Evolutionary conservation across 139 green algal genomes (phyloP), one percentile per base, ranked within the genome.

Genomic region (Picochlorum sp.): DNA sequence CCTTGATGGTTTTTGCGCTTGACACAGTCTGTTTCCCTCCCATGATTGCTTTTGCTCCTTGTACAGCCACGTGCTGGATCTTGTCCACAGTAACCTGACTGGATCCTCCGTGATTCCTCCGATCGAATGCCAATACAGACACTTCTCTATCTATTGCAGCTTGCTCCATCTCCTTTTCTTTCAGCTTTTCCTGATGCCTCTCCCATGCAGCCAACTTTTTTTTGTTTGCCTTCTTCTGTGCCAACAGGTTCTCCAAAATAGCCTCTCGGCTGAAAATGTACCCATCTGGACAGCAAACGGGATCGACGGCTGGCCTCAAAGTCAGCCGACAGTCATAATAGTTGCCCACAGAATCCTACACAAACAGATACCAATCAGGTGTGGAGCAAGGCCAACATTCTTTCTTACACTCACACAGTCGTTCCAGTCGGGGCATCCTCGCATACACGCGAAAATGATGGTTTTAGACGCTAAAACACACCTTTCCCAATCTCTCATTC

Each of bases 311-410:
- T 18, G 82, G 77, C 54, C 81, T 74, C 11, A 96, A 70, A 0
- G 89, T 93, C 1, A 96, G 62, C 38, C 81, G 79, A 79, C 89
- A 96, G 65, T 96, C 89, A 49, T 91, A 86, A 63, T 80, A 96
- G 65, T 90, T 93, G 30, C 87, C 89, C 0, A 90, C 55, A 0
- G 87, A 86, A 13, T 54, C 47, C 69, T 96, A 11, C 34, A 41
- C 8, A 41, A 41, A 11, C 8, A 41, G 7, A 54, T 54, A 20
- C 2, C 88, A 88, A 95, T 84, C 51, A 60, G 6, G 13, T 16
- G 44, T 41, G 34, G 7, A 11, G 7, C 34, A 41, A 11, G 34
- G 8, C 8, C 34, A 41, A 41, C 34, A 13, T 11, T 41, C 34
- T 41, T 9, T 41, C 34, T 11, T 41, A n/a, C n/a, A n/a, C n/a